A percentile compares a stretch with the other conserved stretches of the same genome.
Evolutionary conservation across 2,329 filamentous ascomycete species (phyloP).

Genomic region (Leptosphaerulina australis): DNA sequence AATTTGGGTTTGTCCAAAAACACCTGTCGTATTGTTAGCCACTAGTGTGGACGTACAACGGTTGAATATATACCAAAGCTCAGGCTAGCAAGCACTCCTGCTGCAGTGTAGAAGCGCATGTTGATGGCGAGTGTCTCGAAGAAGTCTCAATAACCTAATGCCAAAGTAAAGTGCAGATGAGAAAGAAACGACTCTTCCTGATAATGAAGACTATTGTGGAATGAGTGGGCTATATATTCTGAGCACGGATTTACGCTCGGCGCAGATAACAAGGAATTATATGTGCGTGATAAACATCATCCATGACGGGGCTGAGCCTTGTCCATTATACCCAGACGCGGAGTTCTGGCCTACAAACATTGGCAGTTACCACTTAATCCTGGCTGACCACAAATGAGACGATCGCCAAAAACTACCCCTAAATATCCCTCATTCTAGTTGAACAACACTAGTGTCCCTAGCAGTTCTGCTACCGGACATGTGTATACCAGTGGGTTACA

Average conservation of each 20-base stretch:
- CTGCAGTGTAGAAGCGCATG: slow-evolving; percentile 1
- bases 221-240: slow-evolving; percentile 2
- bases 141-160: not conserved
- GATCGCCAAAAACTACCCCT: slow-evolving; percentile 4
- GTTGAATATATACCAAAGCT: slow-evolving; percentile 2
- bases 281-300: not conserved
- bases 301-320: slow-evolving; percentile 11
- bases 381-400: slow-evolving; percentile 5
- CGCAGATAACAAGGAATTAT: not conserved
- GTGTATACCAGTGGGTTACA: not conserved
- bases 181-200: not conserved
- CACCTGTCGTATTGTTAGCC: not conserved
- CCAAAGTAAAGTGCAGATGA: not conserved
- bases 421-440: slow-evolving; percentile 5
- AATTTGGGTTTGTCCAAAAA: slow-evolving; percentile 16
- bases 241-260: slow-evolving; percentile 11
- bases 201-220: not conserved
- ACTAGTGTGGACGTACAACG: not conserved
- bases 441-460: not conserved
- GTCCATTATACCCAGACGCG: slow-evolving; percentile 3
- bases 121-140: not conserved
- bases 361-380: not conserved
- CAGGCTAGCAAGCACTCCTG: not conserved
- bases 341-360: slow-evolving; percentile 5
- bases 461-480: not conserved